These are phyloP conservation scores for Triticum dicoccoides DNA, from an alignment of 176 grass and related monocot species.

Conservation along the genomic window DNA sequence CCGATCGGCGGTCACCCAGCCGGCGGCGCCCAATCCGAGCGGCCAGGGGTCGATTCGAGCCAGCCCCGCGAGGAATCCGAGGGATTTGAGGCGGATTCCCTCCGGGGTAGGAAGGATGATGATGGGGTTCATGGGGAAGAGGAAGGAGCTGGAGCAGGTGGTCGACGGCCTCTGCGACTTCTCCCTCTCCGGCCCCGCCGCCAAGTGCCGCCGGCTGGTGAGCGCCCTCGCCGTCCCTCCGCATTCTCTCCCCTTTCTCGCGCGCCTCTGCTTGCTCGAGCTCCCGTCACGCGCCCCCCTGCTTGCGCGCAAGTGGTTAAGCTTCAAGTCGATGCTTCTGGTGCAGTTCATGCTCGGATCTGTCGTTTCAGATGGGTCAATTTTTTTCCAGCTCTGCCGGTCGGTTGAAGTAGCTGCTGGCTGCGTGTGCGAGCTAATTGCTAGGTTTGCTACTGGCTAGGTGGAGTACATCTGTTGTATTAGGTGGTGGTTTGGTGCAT, in stretches of 20 bases:
- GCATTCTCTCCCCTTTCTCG: not conserved
- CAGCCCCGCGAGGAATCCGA: not conserved
- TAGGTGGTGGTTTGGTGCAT: not conserved
- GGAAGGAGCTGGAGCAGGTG: slow-evolving; percentile 66
- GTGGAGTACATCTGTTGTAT: not conserved
- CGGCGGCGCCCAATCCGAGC: not conserved
- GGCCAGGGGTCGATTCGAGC: not conserved
- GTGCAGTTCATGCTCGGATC: slow-evolving; percentile 1
- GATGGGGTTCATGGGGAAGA: slow-evolving; percentile 65
- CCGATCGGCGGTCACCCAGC: not conserved
- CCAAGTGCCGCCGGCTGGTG: slow-evolving; percentile 66
- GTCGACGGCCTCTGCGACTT: slow-evolving; percentile 53
- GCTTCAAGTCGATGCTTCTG: not conserved
- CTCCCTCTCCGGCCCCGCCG: slow-evolving; percentile 52
- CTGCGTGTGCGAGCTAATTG: not conserved
- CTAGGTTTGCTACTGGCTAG: not conserved
- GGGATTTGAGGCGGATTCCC: not conserved
- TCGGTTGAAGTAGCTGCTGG: not conserved
- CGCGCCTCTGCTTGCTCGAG: not conserved
- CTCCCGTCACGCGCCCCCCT: not conserved
- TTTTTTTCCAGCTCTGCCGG: not conserved
- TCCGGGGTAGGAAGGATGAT: slow-evolving; percentile 4
- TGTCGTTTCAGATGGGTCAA: not conserved
- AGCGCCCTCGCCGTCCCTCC: not conserved
- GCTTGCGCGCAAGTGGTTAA: not conserved